Percentiles rank a stretch among this genome's conserved stretches.
Conservation (phyloP, 495 filamentous ascomycete genomes). For the Neurospora intermedia region DNA sequence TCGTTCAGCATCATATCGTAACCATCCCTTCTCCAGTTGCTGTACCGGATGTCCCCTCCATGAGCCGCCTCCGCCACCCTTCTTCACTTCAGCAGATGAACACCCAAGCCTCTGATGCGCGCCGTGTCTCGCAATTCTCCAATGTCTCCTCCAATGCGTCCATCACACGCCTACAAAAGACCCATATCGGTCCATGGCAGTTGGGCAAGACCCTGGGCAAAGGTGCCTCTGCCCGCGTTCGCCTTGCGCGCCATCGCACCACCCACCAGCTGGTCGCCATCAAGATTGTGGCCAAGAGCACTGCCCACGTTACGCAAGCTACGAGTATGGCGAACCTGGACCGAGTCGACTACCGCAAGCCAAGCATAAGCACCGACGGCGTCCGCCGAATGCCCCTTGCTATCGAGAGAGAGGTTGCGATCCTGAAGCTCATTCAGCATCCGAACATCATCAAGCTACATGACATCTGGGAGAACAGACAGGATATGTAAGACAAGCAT, state of each 20-base stretch:
- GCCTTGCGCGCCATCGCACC: constrained; percentile 63
- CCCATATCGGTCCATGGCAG: constrained; percentile 79
- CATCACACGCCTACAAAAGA: constrained; percentile 48
- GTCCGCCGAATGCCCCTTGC: constrained; percentile 66
- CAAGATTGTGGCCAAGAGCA: constrained; percentile 83
- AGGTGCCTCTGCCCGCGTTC: constrained; percentile 75
- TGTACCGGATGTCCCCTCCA: background rate
- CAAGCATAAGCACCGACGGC: constrained; percentile 33
- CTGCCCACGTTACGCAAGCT: constrained; percentile 57
- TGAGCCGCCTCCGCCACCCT: background rate
- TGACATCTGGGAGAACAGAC: constrained; percentile 93
- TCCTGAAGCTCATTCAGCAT: constrained; percentile 93
- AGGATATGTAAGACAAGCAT: constrained; percentile 63
- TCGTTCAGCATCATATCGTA: background rate
- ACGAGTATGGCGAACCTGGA: constrained; percentile 70
- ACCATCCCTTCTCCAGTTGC: background rate
- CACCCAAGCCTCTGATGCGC: constrained; percentile 34
- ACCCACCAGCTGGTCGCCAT: constrained; percentile 74
- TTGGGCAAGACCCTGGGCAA: constrained; percentile 77
- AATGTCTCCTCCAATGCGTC: constrained; percentile 49
- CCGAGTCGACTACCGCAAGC: constrained; percentile 29
- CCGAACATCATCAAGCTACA: constrained; percentile 82
- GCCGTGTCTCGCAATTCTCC: constrained; percentile 64
- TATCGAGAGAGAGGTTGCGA: constrained; percentile 85
- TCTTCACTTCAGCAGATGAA: constrained; percentile 26